Evolutionary conservation across 2,329 filamentous ascomycete genomes (phyloP).

Genomic region (Cytospora mali): DNA sequence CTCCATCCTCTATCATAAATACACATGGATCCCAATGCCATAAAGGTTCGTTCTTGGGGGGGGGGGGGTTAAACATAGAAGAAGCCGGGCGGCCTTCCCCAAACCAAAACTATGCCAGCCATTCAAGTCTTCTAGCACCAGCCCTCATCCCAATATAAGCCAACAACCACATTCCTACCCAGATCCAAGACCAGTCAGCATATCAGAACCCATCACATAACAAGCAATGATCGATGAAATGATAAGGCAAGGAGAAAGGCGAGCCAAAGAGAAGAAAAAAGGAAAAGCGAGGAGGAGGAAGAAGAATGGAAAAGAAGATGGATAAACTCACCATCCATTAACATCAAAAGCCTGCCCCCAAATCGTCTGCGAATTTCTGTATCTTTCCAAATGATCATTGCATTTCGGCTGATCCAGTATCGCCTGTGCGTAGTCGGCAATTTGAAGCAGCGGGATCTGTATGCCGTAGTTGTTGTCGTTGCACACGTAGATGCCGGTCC

Average conservation of each 20-base stretch:
- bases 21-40: no score
- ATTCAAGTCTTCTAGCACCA: not conserved
- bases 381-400: no score
- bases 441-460: not conserved
- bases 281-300: not conserved
- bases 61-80: no score
- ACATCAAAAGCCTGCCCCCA: conserved; percentile 8
- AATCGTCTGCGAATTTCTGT: no score
- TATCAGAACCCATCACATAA: not conserved
- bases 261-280: not conserved
- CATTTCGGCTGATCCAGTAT: not conserved
- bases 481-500: conserved; percentile 15
- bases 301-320: not conserved
- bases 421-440: conserved; percentile 13
- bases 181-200: not conserved
- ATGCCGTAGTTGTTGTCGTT: conserved; percentile 6
- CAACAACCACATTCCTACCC: not conserved
- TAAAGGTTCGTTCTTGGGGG: no score
- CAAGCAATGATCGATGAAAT: not conserved
- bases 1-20: no score
- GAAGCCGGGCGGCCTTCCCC: no score
- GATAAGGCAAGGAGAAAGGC: not conserved
- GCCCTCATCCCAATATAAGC: not conserved
- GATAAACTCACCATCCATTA: not conserved
- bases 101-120: no score